phyloP scores from a whole-genome alignment of 352 stramenopile genomes.

The Peronospora tabacina region DNA sequence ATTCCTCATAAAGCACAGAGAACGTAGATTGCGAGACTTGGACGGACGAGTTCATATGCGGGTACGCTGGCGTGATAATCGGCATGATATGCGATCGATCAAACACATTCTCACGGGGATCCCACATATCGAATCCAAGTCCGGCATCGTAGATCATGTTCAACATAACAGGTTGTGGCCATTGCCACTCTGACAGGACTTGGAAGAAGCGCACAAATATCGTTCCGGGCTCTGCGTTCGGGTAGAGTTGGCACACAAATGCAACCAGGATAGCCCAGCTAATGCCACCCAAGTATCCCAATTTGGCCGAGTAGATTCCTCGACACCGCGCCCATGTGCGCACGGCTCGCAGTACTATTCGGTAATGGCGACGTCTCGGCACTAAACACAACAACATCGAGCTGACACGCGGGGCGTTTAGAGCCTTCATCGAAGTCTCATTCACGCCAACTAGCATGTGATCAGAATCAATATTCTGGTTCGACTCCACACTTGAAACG shows the following conservation, averaged over 20 bases:
- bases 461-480: slow-evolving; percentile 81
- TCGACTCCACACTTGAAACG: slow-evolving; percentile 47
- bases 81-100: slow-evolving; percentile 95
- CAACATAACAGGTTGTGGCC: slow-evolving; percentile 73
- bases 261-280: slow-evolving; percentile 97
- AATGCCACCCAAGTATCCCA: slow-evolving; percentile 95
- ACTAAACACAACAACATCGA: slow-evolving; percentile 93
- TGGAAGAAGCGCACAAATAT: slow-evolving; percentile 82
- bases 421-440: slow-evolving; percentile 90
- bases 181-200: slow-evolving; percentile 79
- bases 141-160: slow-evolving; percentile 83
- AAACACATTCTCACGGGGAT: slow-evolving; percentile 71
- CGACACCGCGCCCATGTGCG: slow-evolving; percentile 75
- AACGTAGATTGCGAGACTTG: slow-evolving; percentile 92
- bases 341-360: slow-evolving; percentile 71
- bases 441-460: slow-evolving; percentile 90
- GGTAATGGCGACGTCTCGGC: slow-evolving; percentile 81
- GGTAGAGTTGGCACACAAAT: slow-evolving; percentile 90
- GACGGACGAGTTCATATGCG: slow-evolving; percentile 96
- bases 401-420: slow-evolving; percentile 91
- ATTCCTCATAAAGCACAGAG: slow-evolving; percentile 89
- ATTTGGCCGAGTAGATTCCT: slow-evolving; percentile 95
- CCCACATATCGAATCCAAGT: slow-evolving; percentile 84
- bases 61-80: slow-evolving; percentile 97
- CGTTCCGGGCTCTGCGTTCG: slow-evolving; percentile 55